Conservation (phyloP, 441 rosid genomes). For the Capsella rubella region DNA sequence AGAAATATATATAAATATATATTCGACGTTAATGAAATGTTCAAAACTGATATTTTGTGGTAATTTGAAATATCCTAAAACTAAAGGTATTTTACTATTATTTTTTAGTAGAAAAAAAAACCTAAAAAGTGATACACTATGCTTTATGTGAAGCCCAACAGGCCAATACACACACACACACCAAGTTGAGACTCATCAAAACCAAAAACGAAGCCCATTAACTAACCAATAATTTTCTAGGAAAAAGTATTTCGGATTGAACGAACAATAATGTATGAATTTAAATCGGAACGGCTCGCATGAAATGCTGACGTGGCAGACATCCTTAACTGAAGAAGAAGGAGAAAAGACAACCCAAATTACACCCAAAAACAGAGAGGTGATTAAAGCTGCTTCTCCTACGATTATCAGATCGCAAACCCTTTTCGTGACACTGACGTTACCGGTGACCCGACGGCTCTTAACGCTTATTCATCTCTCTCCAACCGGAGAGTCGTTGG, state of each 20-base stretch:
- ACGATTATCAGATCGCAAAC: conserved; percentile 37
- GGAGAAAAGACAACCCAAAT: conserved; percentile 29
- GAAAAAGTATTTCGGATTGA: not conserved
- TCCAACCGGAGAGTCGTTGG: conserved; percentile 12
- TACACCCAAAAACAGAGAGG: conserved; percentile 23
- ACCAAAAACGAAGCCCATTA: too few relatives aligned
- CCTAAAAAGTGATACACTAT: too few relatives aligned
- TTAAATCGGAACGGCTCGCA: conserved; percentile 17
- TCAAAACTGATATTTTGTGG: too few relatives aligned
- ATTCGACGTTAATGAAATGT: too few relatives aligned
- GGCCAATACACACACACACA: too few relatives aligned
- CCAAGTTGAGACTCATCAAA: too few relatives aligned
- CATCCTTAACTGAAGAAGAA: conserved; percentile 26
- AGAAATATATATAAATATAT: too few relatives aligned
- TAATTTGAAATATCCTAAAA: too few relatives aligned
- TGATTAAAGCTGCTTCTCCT: conserved; percentile 30
- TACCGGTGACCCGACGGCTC: conserved; percentile 31
- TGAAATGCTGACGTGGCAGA: conserved; percentile 44
- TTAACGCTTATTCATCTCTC: conserved; percentile 11
- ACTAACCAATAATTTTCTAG: too few relatives aligned
- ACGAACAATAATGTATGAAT: not conserved
- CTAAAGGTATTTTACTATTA: too few relatives aligned
- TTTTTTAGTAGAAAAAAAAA: too few relatives aligned
- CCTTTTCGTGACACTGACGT: conserved; percentile 32
- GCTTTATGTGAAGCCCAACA: too few relatives aligned